Evolutionary conservation across 495 filamentous ascomycete species (phyloP), one percentile per base, ranked within the genome.

Genomic region (Cryomyces antarcticus): DNA sequence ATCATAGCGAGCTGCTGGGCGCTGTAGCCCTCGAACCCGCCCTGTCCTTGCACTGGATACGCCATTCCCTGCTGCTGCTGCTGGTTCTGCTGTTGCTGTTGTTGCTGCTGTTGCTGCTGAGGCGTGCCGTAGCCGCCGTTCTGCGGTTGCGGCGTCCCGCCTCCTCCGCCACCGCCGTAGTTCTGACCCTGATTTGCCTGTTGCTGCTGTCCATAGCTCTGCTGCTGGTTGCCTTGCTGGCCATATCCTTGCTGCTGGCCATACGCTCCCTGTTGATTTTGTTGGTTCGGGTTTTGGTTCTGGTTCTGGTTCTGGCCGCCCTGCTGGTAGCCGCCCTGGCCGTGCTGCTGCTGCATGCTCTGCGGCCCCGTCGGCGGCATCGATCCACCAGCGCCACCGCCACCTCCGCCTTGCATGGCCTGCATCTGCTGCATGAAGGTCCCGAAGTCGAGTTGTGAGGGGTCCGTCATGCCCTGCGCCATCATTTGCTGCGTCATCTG

Each of bases 401-500:
- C 43, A 4, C 39, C 45, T 10, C 28, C 30, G 9, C 28, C 29
- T 12, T 27, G 35, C 41, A 35, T 40, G 12, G 34, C 41, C 37
- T 42, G 44, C 46, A 55, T 49, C 48, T 55, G 44, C 28, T 50
- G 41, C 53, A 57, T 54, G 42, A 63, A 60, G 10, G 29, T 37
- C 13, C 43, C 38, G 30, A 57, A 54, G 35, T 82, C 80, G 77
- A 92, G 83, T 54, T 82, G 72, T 13, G 68, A 71, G 7, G 78
- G 78, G 58, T 93, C 83, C 56, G 89, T 70, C 17, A 24, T 24
- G n/a, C 86, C 84, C 30, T 75, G 68, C 48, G 75, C 67, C 64
- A 88, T 72, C 78, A 87, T 84, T 24, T 71, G 69, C 58, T 83
- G 78, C 78, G 88, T 83, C 62, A 47, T 38, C 31, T 83, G 80